Evolutionary conservation across 495 filamentous ascomycete species (phyloP), one percentile per base, ranked within the genome.

Genomic region (Parathielavia hyrcaniae): DNA sequence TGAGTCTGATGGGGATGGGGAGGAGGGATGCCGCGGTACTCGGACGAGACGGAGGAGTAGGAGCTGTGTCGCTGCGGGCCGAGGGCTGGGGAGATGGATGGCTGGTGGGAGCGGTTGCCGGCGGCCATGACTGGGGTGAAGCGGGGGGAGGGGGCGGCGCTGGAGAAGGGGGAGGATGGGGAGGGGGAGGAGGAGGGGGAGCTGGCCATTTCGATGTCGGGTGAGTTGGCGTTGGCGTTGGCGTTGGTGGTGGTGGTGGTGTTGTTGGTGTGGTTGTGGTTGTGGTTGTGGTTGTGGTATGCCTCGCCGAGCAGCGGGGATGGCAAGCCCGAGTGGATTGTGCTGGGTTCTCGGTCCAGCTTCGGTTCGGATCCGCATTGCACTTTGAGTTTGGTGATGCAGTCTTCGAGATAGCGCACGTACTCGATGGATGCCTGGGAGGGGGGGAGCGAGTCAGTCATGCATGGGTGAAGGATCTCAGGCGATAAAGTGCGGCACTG

Each of bases 371-470:
- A 32, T 9, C 64, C 55, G 53, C 68, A 66, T 74, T 83, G 82
- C 9, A 77, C 83, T 66, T 96, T 91, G 35, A 97, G 75, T 61
- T 93, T 87, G 14, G 78, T 69, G 22, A 97, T 85, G 68, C 93
- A 97, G 69, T 87, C 83, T 66, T 98, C 89, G 2, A 98, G 82
- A 64, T 98, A 98, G 58, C 88, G 88, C 57, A 97, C 84, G 67
- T 98, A 97, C 63, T 97, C 93, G 64, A 98, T 97, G 61, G 90
- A 95, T 19, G 93, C 88, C 91, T 96, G 53, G 10, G 23, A n/a
- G n/a, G n/a, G n/a, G n/a, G n/a, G n/a, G 38, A 7, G 20, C 9
- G 16, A 39, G 22, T 35, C n/a, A n/a, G 36, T 53, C 17, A 54
- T 50, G 60, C 2, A 46, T 38, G 53, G 22, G 44, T 19, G 23